These are phyloP conservation scores for Spathaspora girioi DNA, from an alignment of 805 yeast species.

Conservation along the genomic window DNA sequence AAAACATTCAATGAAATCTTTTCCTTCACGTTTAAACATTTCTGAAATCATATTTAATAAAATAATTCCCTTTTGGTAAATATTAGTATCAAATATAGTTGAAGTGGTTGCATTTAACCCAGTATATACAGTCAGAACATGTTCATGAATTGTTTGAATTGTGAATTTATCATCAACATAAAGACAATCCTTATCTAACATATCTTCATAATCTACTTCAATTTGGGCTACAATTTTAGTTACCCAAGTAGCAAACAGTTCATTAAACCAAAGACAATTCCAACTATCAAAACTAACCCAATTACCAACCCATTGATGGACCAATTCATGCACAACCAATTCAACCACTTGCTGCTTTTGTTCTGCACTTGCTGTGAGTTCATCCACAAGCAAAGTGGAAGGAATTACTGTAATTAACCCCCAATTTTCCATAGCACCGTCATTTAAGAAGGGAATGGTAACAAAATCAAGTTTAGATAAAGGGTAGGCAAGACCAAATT, in stretches of 20 bases:
- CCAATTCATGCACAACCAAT: constrained; percentile 65
- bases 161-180: constrained; percentile 26
- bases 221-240: constrained; percentile 26
- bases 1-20: constrained; percentile 14
- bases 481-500: constrained; percentile 50
- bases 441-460: constrained; percentile 66
- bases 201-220: constrained; percentile 17
- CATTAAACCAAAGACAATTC: constrained; percentile 71
- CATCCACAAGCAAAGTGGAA: constrained; percentile 37
- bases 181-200: constrained; percentile 34
- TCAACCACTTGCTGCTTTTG: constrained; percentile 42
- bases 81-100: constrained; percentile 45
- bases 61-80: constrained; percentile 60
- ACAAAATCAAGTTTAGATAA: constrained; percentile 63
- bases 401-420: constrained; percentile 61
- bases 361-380: constrained; percentile 14
- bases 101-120: constrained; percentile 22
- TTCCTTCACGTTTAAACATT: constrained; percentile 7
- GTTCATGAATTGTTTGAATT: constrained; percentile 20
- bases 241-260: constrained; percentile 74
- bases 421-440: constrained; percentile 82
- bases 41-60: constrained; percentile 46
- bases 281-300: constrained; percentile 63
- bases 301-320: constrained; percentile 82
- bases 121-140: constrained; percentile 27